Evolutionary conservation across 2,329 filamentous ascomycete species (phyloP), one percentile per base, ranked within the genome.

Genomic region (Triangularia setosa): DNA sequence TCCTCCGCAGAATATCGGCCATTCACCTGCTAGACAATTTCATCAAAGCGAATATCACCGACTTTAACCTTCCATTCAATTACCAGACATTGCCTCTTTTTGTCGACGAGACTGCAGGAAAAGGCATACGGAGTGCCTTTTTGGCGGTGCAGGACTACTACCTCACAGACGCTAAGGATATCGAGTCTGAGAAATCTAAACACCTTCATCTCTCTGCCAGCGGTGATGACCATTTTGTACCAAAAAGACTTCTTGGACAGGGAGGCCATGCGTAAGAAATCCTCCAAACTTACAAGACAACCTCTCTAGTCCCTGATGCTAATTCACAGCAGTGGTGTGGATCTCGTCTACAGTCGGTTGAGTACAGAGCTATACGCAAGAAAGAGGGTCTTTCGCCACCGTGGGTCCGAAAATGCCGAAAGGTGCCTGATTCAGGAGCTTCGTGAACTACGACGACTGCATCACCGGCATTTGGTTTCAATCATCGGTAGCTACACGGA

Each of bases 401-500:
- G 65, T 16, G 58, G 35, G 7, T 61, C 58, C n/a, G 64, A 65
- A 58, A 57, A 67, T 21, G 3, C 44, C 14, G n/a, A 52, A 52
- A 6, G 44, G 5, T 52, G 3, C 44, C 44, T 52, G 5, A 52
- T 52, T 52, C 44, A 52, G 44, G 44, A 52, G n/a, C 23, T 52
- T 7, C n/a, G 60, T 23, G 54, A 62, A 44, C 53, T 44, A 18
- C 8, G 44, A 24, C n/a, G 44, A 52, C 44, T 52, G n/a, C 44
- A 52, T 9, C 67, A 69, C 35, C 61, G 55, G 5, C 67, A 69
- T 30, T 62, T 69, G 6, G 67, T 69, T 14, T 44, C 63, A 33
- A 67, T 69, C 24, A 64, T 69, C 21, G 65, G 65, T 6, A 69
- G 67, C 53, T 69, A 69, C 52, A 69, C 63, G 16, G 67, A 69